Conservation (phyloP, 805 yeast species). For the Zygosaccharomyces bailii region DNA sequence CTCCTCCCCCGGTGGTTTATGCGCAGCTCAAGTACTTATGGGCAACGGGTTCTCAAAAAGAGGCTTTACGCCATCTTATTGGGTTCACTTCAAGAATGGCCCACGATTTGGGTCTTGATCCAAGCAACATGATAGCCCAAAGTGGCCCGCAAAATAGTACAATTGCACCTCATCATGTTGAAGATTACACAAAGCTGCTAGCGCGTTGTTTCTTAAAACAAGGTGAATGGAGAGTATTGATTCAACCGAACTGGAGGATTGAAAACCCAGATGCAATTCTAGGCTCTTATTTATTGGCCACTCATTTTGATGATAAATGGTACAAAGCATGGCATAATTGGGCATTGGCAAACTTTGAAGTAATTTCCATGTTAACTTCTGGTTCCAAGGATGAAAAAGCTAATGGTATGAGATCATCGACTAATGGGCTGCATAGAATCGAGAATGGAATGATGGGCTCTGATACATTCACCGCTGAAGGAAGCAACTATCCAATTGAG, state of each 20-base stretch:
- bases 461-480: conserved; percentile 31
- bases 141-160: conserved; percentile 64
- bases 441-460: conserved; percentile 31
- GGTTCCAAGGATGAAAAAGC: conserved; percentile 22
- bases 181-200: conserved; percentile 75
- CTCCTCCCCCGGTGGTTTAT: conserved; percentile 95
- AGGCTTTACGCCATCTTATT: conserved; percentile 79
- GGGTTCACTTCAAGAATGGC: conserved; percentile 92
- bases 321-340: conserved; percentile 99
- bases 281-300: conserved; percentile 89
- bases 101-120: conserved; percentile 79
- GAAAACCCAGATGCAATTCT: conserved; percentile 77
- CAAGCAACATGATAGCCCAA: conserved; percentile 82
- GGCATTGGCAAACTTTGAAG: conserved; percentile 98
- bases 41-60: conserved; percentile 87
- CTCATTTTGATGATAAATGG: conserved; percentile 91
- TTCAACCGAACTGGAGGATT: conserved; percentile 75
- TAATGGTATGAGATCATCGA: conserved; percentile 11
- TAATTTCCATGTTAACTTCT: conserved; percentile 59
- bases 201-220: conserved; percentile 96
- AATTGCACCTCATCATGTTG: conserved; percentile 57
- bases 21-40: conserved; percentile 96
- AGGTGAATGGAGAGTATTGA: conserved; percentile 95
- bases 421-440: conserved; percentile 17
- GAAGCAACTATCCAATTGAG: conserved; percentile 42